Base-by-base conservation (phyloP, 768 basidiomycete species). In the Ramaria rubella region DNA sequence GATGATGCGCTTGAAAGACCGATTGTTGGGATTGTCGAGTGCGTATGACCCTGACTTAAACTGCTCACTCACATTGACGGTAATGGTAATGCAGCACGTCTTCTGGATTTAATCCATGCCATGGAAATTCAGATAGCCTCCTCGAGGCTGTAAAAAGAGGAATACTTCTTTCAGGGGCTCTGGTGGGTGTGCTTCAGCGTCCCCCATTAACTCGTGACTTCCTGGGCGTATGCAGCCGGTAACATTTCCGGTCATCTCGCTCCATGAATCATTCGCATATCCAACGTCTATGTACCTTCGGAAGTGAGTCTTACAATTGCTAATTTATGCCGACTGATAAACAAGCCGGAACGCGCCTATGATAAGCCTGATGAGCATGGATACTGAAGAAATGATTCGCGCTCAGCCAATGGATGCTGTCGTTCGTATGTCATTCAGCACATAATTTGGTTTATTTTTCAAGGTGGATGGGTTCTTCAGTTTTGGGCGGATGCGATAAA, bases 331-430 rank as follows among this genome's bases (percentile, higher is more conserved):
- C 23, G 12, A 17, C 52, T 40, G 52, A 53, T 24, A 3, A 2
- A 17, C 23, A 48, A 27, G 15, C 17, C 42, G 26, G 14, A 23
- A 9, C 34, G 36, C 23, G 31, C 7, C 43, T 19, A 12, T 31
- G 48, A 30, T 26, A 5, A 58, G 58, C 45, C 61, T 67, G 30
- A 67, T 67, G 65, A 50, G 50, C 31, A 65, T 67, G 36, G 65
- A 67, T 49, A 58, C 63, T 15, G 65, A 67, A 57, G 65, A 67
- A 57, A 65, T 67, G 63, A 60, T 67, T 27, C 49, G 52, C 12
- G 65, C 65, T 11, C 59, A 62, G 31, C 65, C 65, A 6, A 65
- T 65, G 61, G 66, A 67, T 44, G 62, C 63, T 5, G 65, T 66
- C 6, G 60, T 67, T 23, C 60, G 60, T 48, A 48, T 36, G 58